Conservation (phyloP, 768 basidiomycete species). For the Calocybe gangraenosa region DNA sequence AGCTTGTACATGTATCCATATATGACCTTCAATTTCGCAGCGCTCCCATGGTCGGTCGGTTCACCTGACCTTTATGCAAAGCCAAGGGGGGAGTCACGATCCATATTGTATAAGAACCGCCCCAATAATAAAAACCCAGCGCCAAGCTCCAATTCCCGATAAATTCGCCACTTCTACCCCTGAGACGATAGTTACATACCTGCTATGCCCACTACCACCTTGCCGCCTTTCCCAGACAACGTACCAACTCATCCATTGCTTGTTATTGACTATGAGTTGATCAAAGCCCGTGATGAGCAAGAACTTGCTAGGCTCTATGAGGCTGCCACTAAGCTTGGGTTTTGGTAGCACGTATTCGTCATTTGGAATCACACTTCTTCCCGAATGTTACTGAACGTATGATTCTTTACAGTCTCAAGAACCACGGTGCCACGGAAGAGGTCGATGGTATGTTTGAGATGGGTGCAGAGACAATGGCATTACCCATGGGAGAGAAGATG, state of each 20-base stretch:
- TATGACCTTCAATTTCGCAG: too few species aligned
- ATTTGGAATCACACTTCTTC: not conserved
- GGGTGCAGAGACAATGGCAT: slow-evolving; percentile 47
- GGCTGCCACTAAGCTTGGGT: slow-evolving; percentile 55
- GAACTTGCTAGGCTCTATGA: slow-evolving; percentile 53
- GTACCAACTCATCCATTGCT: slow-evolving; percentile 52
- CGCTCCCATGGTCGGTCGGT: too few species aligned
- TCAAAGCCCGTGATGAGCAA: slow-evolving; percentile 33
- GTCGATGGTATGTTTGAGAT: slow-evolving; percentile 51
- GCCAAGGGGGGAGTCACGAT: too few species aligned
- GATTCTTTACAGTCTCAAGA: slow-evolving; percentile 39
- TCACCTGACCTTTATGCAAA: too few species aligned
- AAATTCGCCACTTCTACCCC: too few species aligned
- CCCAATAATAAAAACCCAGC: too few species aligned
- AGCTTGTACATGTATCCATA: too few species aligned
- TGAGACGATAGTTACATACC: too few species aligned
- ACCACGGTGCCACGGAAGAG: slow-evolving; percentile 48
- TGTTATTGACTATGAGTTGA: slow-evolving; percentile 48
- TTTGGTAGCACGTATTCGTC: slow-evolving; percentile 59
- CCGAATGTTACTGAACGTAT: not conserved
- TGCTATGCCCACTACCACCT: slow-evolving; percentile 21
- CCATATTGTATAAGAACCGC: too few species aligned
- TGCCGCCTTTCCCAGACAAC: slow-evolving; percentile 46
- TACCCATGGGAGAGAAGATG: slow-evolving; percentile 55
- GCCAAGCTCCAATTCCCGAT: too few species aligned